Conservation (phyloP, 257 asterid genomes). For the Solanum appendiculatum region DNA sequence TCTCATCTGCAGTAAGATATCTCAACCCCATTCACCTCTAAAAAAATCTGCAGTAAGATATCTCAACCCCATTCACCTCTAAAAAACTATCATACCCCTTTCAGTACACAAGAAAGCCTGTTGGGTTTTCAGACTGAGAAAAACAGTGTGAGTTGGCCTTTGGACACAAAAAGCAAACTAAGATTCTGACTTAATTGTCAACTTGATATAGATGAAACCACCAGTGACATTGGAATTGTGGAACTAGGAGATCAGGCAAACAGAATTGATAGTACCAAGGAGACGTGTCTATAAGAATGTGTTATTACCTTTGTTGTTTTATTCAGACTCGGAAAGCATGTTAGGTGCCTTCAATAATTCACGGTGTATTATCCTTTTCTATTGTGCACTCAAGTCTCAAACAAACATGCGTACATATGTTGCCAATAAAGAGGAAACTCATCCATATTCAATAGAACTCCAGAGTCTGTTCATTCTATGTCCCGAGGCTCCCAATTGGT, state of each 20-base stretch:
- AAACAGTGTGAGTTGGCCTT: not conserved
- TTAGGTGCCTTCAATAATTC: not conserved
- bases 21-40: not conserved
- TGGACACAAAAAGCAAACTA: not conserved
- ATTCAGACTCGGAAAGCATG: not conserved
- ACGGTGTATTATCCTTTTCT: not conserved
- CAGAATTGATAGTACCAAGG: not conserved
- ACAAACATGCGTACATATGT: not conserved
- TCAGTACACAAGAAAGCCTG: not conserved
- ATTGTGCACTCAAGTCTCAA: not conserved
- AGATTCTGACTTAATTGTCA: not conserved
- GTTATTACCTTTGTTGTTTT: not conserved
- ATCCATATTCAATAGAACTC: not conserved
- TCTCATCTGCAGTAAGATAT: not conserved
- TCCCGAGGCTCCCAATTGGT: not conserved
- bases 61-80: not conserved
- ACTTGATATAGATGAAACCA: not conserved
- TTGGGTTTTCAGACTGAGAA: not conserved
- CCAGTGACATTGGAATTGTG: not conserved
- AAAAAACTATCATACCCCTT: not conserved
- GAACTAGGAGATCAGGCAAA: not conserved
- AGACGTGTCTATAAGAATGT: not conserved
- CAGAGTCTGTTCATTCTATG: not conserved
- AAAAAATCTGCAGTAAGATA: too few species aligned
- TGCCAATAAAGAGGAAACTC: not conserved